A percentile compares a stretch with the other conserved stretches of the same genome.
Evolutionary conservation across 108 stramenopile genomes (phyloP).

Genomic region (Chaetoceros tenuissimus): DNA sequence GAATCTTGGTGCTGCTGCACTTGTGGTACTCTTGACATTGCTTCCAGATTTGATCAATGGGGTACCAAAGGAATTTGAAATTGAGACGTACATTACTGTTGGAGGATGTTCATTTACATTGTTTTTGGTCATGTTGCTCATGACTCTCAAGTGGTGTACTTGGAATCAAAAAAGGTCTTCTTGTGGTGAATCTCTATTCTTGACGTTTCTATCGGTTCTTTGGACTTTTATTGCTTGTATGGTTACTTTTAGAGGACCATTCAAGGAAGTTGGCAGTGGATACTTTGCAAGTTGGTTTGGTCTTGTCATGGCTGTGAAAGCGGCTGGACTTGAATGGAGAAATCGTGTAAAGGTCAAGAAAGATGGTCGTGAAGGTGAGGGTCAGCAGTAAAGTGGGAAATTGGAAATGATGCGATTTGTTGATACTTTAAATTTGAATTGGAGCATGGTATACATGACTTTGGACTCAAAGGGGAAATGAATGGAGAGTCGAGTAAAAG

Average conservation of each 20-base stretch:
- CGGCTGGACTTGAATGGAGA: not conserved
- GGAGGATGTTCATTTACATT: conserved; percentile 16
- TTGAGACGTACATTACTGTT: conserved; percentile 24
- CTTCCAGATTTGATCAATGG: not conserved
- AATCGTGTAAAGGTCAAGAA: too few species aligned
- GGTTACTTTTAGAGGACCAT: conserved; percentile 43
- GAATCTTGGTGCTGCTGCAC: not conserved
- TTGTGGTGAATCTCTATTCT: conserved; percentile 1
- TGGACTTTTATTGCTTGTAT: conserved; percentile 36
- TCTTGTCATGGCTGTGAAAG: not conserved
- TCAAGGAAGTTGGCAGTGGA: conserved; percentile 37
- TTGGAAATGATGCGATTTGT: too few species aligned
- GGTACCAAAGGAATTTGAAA: conserved; percentile 1
- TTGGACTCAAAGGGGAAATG: too few species aligned
- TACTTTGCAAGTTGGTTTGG: conserved; percentile 40
- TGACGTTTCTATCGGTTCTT: conserved; percentile 16
- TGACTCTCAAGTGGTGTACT: conserved; percentile 4
- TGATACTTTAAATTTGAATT: too few species aligned
- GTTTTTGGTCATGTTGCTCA: conserved; percentile 7
- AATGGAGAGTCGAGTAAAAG: too few species aligned
- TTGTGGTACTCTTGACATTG: not conserved
- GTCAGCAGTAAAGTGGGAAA: too few species aligned
- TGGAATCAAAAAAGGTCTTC: not conserved
- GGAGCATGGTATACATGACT: too few species aligned
- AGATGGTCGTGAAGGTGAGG: too few species aligned